phyloP scores from a whole-genome alignment of 2,329 filamentous ascomycete genomes.

The Hirsutella thompsonii region DNA sequence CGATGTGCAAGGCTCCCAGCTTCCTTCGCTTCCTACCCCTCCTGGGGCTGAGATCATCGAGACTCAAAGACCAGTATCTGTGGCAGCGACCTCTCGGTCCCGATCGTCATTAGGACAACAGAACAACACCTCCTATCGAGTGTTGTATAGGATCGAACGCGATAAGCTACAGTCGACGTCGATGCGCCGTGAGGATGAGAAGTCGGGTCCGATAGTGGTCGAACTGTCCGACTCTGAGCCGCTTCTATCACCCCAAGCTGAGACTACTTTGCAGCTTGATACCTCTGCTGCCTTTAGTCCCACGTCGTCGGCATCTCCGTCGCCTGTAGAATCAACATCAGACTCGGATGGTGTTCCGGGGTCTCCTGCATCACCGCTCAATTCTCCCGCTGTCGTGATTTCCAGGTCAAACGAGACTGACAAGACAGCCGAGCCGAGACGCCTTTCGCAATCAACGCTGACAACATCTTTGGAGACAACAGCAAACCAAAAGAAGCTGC shows the following conservation, averaged over 20 bases:
- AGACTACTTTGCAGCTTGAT: neutral
- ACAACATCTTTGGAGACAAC: slow-evolving; percentile 1
- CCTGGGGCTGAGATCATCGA: slow-evolving; percentile 48
- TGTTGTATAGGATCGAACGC: slow-evolving; percentile 46
- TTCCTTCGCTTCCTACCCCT: slow-evolving; percentile 38
- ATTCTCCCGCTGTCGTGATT: neutral
- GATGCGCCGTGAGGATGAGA: slow-evolving; percentile 20
- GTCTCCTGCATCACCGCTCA: neutral
- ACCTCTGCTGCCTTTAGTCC: neutral
- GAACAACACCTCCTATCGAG: slow-evolving; percentile 29
- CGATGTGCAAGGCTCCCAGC: slow-evolving; percentile 41
- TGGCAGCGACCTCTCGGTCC: slow-evolving; percentile 3
- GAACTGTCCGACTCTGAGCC: slow-evolving; percentile 15
- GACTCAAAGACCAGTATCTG: slow-evolving; percentile 17
- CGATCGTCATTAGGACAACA: slow-evolving; percentile 9
- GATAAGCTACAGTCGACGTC: slow-evolving; percentile 32
- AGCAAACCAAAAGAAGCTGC: slow-evolving; percentile 33
- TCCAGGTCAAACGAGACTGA: slow-evolving; percentile 7
- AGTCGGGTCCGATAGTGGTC: slow-evolving; percentile 11
- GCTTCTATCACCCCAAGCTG: neutral
- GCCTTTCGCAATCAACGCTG: neutral
- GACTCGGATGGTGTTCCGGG: neutral
- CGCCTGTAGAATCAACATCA: neutral
- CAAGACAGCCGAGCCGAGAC: slow-evolving; percentile 3
- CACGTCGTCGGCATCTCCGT: neutral